phyloP scores from a whole-genome alignment of 371 early-diverging fungal species.

The Rhizopus microsporus region DNA sequence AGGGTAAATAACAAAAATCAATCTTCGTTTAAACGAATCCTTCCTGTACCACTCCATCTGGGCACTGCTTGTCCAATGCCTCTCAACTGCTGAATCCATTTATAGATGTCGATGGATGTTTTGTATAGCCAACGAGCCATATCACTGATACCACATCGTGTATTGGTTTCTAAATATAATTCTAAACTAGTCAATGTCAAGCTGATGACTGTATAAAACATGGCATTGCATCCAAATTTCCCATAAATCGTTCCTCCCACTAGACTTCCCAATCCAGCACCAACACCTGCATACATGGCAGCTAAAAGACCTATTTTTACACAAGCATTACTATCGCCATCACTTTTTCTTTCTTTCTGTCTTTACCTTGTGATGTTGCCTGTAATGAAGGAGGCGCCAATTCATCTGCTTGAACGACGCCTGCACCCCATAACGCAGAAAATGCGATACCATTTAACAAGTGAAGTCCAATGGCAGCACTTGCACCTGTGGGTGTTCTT shows the following conservation, averaged over 20 bases:
- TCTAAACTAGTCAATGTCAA: slow-evolving; percentile 43
- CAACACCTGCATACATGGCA: slow-evolving; percentile 57
- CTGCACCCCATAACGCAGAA: slow-evolving; percentile 56
- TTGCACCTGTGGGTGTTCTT: slow-evolving; percentile 47
- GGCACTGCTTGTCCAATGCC: slow-evolving; percentile 49
- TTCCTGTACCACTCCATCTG: slow-evolving; percentile 48
- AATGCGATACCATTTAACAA: slow-evolving; percentile 54
- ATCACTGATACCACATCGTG: slow-evolving; percentile 46
- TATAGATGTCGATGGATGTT: slow-evolving; percentile 24
- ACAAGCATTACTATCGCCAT: neutral
- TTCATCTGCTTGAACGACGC: slow-evolving; percentile 57
- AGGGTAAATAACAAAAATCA: neutral
- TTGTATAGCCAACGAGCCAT: slow-evolving; percentile 30
- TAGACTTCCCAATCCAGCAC: slow-evolving; percentile 50
- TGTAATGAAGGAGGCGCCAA: slow-evolving; percentile 52
- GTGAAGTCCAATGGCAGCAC: slow-evolving; percentile 47
- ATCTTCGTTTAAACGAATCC: slow-evolving; percentile 40
- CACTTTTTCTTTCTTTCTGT: too few species aligned
- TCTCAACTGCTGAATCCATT: slow-evolving; percentile 40
- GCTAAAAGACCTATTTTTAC: slow-evolving; percentile 39
- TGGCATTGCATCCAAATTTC: slow-evolving; percentile 42
- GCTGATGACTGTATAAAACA: slow-evolving; percentile 51
- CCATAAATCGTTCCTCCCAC: slow-evolving; percentile 50
- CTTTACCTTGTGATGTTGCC: slow-evolving; percentile 54
- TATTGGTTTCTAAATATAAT: slow-evolving; percentile 50